These are phyloP conservation scores for Beauveria sp. DNA, from an alignment of 2,329 filamentous ascomycete species.

Conservation along the genomic window DNA sequence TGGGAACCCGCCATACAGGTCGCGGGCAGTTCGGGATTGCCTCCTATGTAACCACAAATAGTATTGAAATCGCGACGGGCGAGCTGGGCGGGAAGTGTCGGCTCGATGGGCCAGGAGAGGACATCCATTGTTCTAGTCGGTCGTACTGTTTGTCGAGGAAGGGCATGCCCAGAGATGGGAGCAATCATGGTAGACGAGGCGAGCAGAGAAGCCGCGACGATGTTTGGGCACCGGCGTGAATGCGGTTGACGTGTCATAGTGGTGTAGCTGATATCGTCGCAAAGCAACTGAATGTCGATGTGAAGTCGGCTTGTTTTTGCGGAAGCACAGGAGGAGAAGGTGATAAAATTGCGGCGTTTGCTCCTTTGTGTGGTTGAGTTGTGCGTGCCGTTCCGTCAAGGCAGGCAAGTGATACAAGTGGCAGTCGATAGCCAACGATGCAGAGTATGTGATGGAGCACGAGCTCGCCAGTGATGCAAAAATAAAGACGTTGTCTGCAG, in stretches of 20 bases:
- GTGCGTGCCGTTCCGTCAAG: neutral
- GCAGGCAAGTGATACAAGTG: neutral
- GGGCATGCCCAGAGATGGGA: slow-evolving; percentile 20
- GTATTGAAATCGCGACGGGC: slow-evolving; percentile 41
- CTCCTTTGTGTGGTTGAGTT: neutral
- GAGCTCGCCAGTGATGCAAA: neutral
- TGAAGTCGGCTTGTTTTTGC: neutral
- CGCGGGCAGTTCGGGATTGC: slow-evolving; percentile 42
- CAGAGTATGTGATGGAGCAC: neutral
- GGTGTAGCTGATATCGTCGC: neutral
- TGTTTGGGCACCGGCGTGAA: neutral
- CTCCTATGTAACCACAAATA: slow-evolving; percentile 51
- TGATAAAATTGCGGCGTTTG: neutral
- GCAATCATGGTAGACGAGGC: slow-evolving; percentile 22
- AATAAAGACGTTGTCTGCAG: neutral
- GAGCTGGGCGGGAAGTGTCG: slow-evolving; percentile 33
- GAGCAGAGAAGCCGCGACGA: slow-evolving; percentile 11
- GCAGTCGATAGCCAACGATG: neutral
- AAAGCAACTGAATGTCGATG: neutral
- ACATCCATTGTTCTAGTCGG: slow-evolving; percentile 24
- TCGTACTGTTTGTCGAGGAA: slow-evolving; percentile 26
- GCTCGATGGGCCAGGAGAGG: slow-evolving; percentile 24
- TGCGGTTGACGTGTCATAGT: neutral
- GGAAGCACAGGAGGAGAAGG: neutral
- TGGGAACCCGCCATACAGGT: slow-evolving; percentile 52